Evolutionary conservation across 2,329 filamentous ascomycete genomes (phyloP).

Genomic region (Apiospora kogelbergensis): DNA sequence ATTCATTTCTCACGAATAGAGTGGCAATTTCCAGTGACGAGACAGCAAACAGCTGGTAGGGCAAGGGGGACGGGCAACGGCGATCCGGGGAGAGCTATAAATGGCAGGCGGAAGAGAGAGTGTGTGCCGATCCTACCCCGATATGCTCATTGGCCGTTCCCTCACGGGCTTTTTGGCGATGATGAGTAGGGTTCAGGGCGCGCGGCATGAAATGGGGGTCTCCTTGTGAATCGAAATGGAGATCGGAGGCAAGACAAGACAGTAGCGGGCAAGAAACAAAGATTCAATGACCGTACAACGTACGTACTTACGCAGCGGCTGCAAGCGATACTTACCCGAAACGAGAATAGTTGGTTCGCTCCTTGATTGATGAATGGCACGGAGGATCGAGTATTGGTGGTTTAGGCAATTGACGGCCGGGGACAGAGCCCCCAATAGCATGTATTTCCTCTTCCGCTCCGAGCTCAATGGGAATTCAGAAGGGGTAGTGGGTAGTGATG

Average conservation of each 20-base stretch:
- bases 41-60: background rate
- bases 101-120: background rate
- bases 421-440: background rate
- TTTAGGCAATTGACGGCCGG: background rate
- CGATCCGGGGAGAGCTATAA: background rate
- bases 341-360: too few species aligned
- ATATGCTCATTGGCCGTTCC: background rate
- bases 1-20: background rate
- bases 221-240: background rate
- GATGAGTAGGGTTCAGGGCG: background rate
- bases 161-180: background rate
- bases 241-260: background rate
- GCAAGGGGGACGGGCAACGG: background rate
- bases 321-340: too few species aligned
- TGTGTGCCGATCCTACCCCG: background rate
- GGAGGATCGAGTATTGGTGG: background rate
- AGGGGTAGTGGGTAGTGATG: background rate
- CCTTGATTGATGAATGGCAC: background rate
- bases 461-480: background rate
- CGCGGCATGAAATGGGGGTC: background rate
- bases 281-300: background rate
- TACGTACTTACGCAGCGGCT: too few species aligned
- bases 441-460: background rate
- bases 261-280: background rate
- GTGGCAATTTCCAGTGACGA: background rate